Base-by-base conservation (phyloP, 768 basidiomycete genomes). In the Gymnopilus junonius region DNA sequence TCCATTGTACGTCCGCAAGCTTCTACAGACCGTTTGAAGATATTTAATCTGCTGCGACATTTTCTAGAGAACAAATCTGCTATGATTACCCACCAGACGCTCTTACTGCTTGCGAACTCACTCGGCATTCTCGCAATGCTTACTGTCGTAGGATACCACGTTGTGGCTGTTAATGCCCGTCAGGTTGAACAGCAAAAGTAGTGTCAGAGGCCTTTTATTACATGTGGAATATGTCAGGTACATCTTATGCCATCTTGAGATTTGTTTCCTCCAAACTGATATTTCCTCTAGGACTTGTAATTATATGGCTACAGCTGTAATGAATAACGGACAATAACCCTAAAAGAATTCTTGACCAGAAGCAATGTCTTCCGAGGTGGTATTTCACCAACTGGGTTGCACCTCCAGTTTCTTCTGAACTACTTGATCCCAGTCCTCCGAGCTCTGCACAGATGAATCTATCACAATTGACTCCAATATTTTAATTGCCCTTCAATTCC, bases 81-180 rank as follows among this genome's bases (percentile, higher is more conserved):
- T 35, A 95, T 94, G 92, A 95, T 97, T 39, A 86, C 84, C 56
- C 88, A 94, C 76, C 78, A 85, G 65, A 93, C 92, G 8, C 83
- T 96, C 34, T 93, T 94, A 76, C 83, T 85, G 58, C 83, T 96
- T 55, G 90, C 93, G 61, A 95, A 94, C 76, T 80, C 87, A 39
- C 87, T 96, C n/a, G 95, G 95, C 37, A 80, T 88, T 40, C 80
- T 92, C 48, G 92, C 95, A 25, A 94, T 98, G 89, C 69, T 94
- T 66, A 88, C 92, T 4, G 90, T 95, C 59, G 89, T 98, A 55
- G 85, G 87, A 51, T 97, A 96, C 76, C 95, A 98, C 77, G 86
- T 97, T 68, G 80, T 98, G 58, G 89, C 93, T 39, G 93, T 96
- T 63, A 95, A 95, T 70, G 87, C 87, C 25, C 69, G 72, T 65